A percentile compares a stretch with the other conserved stretches of the same genome.
phyloP scores from a whole-genome alignment of 148 eudicot genomes.

The Euryodendron excelsum region DNA sequence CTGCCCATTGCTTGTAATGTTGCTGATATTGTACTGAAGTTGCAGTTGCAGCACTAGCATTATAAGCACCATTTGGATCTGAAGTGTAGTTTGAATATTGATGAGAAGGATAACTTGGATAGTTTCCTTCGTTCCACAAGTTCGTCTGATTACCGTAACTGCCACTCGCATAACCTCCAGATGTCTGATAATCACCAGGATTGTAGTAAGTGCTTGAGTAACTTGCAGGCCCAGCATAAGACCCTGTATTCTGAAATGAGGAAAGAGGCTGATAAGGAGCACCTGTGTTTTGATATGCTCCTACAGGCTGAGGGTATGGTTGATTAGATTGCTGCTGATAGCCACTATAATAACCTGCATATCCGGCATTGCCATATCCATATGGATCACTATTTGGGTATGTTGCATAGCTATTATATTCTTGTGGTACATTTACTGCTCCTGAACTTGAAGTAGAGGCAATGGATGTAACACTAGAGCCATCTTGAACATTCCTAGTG shows the following conservation, averaged over 20 bases:
- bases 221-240: slow-evolving; percentile 97
- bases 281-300: slow-evolving; percentile 98
- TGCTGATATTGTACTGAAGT: slow-evolving; percentile 62
- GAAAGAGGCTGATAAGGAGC: slow-evolving; percentile 99
- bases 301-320: slow-evolving; percentile 69
- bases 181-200: slow-evolving; percentile 99
- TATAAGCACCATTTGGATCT: slow-evolving; percentile 66
- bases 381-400: slow-evolving; percentile 63
- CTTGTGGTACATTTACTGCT: slow-evolving; percentile 52
- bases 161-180: slow-evolving; percentile 79
- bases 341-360: slow-evolving; percentile 74
- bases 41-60: slow-evolving; percentile 53
- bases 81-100: slow-evolving; percentile 67
- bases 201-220: slow-evolving; percentile 99
- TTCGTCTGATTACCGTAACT: slow-evolving; percentile 68
- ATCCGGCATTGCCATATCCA: slow-evolving; percentile 61
- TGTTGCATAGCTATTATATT: slow-evolving; percentile 54
- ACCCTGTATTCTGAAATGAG: slow-evolving; percentile 99
- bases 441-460: slow-evolving; percentile 52
- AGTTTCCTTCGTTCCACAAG: slow-evolving; percentile 76
- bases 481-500: slow-evolving; percentile 46
- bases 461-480: slow-evolving; percentile 42
- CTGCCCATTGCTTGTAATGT: slow-evolving; percentile 91
- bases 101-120: slow-evolving; percentile 54
- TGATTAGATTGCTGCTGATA: slow-evolving; percentile 79